A percentile compares a stretch with the other conserved stretches of the same genome.
Conservation (phyloP, 257 asterid species). For the Capsicum baccatum region DNA sequence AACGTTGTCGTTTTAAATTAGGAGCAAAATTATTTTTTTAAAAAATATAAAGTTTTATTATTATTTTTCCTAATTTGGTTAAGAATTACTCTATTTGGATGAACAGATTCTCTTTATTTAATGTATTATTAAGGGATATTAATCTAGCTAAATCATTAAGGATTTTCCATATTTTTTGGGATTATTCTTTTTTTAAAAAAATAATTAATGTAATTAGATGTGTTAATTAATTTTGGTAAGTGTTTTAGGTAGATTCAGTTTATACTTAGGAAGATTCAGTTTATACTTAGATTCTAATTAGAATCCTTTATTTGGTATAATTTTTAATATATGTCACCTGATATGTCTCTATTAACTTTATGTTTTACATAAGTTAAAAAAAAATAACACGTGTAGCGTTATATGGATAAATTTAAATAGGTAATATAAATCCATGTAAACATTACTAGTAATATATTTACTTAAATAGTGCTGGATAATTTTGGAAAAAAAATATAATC, state of each 20-base stretch:
- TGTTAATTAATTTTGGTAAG: not conserved
- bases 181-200: not conserved
- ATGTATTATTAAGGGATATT: not conserved
- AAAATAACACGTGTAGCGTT: not conserved
- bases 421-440: slow-evolving; percentile 3
- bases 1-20: slow-evolving; percentile 44
- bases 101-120: slow-evolving; percentile 9
- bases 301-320: slow-evolving; percentile 40
- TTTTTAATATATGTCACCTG: slow-evolving; percentile 26
- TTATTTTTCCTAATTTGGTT: slow-evolving; percentile 26
- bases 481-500: slow-evolving; percentile 8
- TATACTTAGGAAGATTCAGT: slow-evolving; percentile 27
- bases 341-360: slow-evolving; percentile 30
- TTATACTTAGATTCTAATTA: slow-evolving; percentile 35
- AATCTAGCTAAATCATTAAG: not conserved
- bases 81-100: slow-evolving; percentile 24
- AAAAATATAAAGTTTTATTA: not conserved
- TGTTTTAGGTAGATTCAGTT: not conserved
- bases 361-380: not conserved
- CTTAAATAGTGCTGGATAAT: slow-evolving; percentile 20
- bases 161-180: not conserved
- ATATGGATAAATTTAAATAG: slow-evolving; percentile 32
- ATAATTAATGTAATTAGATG: not conserved
- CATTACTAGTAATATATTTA: not conserved
- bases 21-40: not conserved